These are phyloP conservation scores for Hypoxylon cercidicola DNA, from an alignment of 495 filamentous ascomycete species.

Conservation along the genomic window DNA sequence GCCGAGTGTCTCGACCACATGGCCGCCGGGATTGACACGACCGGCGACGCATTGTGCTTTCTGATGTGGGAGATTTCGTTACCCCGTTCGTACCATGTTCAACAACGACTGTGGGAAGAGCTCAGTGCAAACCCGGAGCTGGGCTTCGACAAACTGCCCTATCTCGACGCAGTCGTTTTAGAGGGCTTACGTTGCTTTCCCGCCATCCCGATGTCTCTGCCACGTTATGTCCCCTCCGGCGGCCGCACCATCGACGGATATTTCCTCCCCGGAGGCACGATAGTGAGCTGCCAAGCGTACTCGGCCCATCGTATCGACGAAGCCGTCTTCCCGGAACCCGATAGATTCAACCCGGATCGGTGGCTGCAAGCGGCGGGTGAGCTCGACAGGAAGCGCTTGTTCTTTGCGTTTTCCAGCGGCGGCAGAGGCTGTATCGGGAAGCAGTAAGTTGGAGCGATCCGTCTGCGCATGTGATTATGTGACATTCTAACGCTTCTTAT, in stretches of 20 bases:
- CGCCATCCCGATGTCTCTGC: conserved; percentile 74
- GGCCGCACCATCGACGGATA: conserved; percentile 61
- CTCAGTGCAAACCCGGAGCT: conserved; percentile 48
- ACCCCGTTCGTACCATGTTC: conserved; percentile 56
- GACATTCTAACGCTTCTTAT: conserved; percentile 11
- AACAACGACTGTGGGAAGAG: conserved; percentile 61
- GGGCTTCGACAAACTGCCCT: conserved; percentile 62
- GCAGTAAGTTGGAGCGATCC: conserved; percentile 55
- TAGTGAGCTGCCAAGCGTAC: conserved; percentile 65
- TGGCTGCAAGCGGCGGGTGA: conserved; percentile 67
- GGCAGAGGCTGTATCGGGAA: conserved; percentile 67
- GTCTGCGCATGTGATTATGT: background rate
- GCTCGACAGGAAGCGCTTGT: conserved; percentile 57
- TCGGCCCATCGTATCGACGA: conserved; percentile 63
- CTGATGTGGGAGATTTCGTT: conserved; percentile 74
- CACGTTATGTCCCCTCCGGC: conserved; percentile 66
- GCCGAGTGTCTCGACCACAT: conserved; percentile 63
- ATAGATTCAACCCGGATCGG: conserved; percentile 68
- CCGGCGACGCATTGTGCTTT: conserved; percentile 71
- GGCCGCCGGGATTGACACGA: conserved; percentile 74
- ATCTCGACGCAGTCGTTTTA: conserved; percentile 70
- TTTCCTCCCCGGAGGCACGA: conserved; percentile 58
- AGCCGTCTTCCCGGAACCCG: conserved; percentile 64
- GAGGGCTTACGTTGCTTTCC: conserved; percentile 69
- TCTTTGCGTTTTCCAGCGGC: conserved; percentile 65